Base-by-base conservation (phyloP, 352 stramenopile species). In the Halophytophthora batemanensis region DNA sequence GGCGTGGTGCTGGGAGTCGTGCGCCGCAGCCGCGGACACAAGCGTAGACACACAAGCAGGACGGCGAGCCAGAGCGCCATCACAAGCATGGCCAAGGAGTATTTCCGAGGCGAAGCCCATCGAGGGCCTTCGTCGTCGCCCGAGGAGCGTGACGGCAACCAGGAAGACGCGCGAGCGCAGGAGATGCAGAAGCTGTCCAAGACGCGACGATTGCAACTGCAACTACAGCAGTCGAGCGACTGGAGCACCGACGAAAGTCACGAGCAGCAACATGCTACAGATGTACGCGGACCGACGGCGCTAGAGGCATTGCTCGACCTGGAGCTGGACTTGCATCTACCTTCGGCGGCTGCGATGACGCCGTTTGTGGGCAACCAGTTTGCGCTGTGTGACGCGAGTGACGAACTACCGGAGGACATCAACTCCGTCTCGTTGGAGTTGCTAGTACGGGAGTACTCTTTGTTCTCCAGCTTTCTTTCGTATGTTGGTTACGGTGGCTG, bases 351-450 rank as follows among this genome's bases (percentile, higher is more conserved):
- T 41, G 47, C 41, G 42, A 37, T 48, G 5, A 6, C 57, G 38
- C 33, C 47, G 15, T 37, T 55, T 5, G 50, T 44, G n/a, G 71
- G 55, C 56, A 78, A 76, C 17, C 65, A 75, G 33, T 33, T 53
- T 18, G 22, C 33, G n/a, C 25, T 35, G 17, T 38, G 33, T 35
- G 33, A 41, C 22, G 17, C 44, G 8, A 53, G 55, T 1, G 56
- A 69, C 23, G 50, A 76, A 28, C 40, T 39, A 8, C 23, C 39
- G 18, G 17, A 33, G 15, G 47, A 61, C 29, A 41, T 45, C 15
- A 40, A 51, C 13, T 39, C 51, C 1, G 47, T 89, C 23, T 89
- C 78, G 4, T 59, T 89, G 13, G 78, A 89, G 53, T 52, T 86
- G 17, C 49, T 89, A 60, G 77, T 88, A 56, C 19, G 63, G 35